Evolutionary conservation across 169 alveolate genomes (phyloP).

Genomic region (Eimeria praecox): DNA sequence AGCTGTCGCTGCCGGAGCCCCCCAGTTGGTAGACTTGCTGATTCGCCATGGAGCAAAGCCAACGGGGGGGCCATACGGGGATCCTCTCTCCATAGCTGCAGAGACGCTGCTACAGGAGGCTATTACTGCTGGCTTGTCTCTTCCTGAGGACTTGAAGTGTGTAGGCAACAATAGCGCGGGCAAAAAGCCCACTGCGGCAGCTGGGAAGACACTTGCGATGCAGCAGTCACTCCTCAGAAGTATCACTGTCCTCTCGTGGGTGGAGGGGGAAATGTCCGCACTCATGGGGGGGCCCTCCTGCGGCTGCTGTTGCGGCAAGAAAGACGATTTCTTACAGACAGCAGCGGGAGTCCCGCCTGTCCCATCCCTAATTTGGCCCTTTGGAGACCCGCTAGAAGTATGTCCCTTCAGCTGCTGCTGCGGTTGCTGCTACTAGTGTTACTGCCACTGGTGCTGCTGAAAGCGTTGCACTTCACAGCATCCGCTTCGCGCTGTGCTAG

Average conservation of each 20-base stretch:
- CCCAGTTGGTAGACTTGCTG: conserved; percentile 60
- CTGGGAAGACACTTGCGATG: not conserved
- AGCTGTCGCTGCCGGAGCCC: conserved; percentile 30
- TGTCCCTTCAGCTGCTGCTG: not conserved
- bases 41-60: conserved; percentile 54
- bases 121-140: conserved; percentile 6
- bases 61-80: not conserved
- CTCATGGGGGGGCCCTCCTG: conserved; percentile 13
- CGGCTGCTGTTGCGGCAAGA: conserved; percentile 22
- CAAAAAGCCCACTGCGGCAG: not conserved
- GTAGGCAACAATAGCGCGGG: not conserved
- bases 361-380: conserved; percentile 52
- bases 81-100: conserved; percentile 34
- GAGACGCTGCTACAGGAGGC: conserved; percentile 60
- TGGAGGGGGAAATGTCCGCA: conserved; percentile 43
- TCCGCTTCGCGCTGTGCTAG: not conserved
- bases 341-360: conserved; percentile 53
- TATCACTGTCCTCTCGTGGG: conserved; percentile 50
- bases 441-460: conserved; percentile 13
- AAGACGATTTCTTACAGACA: conserved; percentile 43
- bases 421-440: not conserved
- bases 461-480: not conserved
- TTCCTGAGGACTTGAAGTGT: conserved; percentile 22
- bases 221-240: conserved; percentile 17
- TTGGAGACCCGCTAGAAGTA: conserved; percentile 49